phyloP scores from a whole-genome alignment of 208 protist species.

The Acanthamoeba royreba region DNA sequence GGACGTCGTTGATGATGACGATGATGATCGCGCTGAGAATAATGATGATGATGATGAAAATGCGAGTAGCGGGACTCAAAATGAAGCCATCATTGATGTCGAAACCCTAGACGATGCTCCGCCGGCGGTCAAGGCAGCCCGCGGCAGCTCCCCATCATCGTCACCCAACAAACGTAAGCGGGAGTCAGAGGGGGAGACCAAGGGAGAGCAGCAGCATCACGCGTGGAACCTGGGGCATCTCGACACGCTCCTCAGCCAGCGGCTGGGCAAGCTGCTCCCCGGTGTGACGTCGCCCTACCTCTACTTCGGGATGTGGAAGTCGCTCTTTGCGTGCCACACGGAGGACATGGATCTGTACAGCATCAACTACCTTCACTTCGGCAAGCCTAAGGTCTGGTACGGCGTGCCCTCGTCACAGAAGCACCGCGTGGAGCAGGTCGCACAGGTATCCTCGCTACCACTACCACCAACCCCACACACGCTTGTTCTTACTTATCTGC shows the following conservation, averaged over 20 bases:
- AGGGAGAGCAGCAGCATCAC: not conserved
- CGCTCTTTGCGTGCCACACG: slow-evolving; percentile 54
- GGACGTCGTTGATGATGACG: too few relatives aligned
- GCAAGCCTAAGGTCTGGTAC: slow-evolving; percentile 54
- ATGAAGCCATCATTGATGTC: too few relatives aligned
- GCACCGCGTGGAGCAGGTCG: not conserved
- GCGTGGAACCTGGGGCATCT: slow-evolving; percentile 1
- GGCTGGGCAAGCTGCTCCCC: not conserved
- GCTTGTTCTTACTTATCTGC: too few relatives aligned
- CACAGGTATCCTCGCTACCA: not conserved
- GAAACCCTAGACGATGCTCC: too few relatives aligned
- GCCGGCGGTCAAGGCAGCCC: too few relatives aligned
- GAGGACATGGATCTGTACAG: slow-evolving; percentile 55
- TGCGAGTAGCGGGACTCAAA: too few relatives aligned
- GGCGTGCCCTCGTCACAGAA: not conserved
- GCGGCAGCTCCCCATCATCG: too few relatives aligned
- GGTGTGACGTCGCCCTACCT: slow-evolving; percentile 51
- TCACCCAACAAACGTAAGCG: too few relatives aligned
- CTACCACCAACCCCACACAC: too few relatives aligned
- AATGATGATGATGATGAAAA: too few relatives aligned
- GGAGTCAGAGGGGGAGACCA: not conserved
- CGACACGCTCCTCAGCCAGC: not conserved
- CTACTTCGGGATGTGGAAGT: slow-evolving; percentile 54
- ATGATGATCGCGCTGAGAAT: not conserved
- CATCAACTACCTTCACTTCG: slow-evolving; percentile 46